Evolutionary conservation across 768 basidiomycete genomes (phyloP), one percentile per base, ranked within the genome.

Genomic region (Hericium alpestre): DNA sequence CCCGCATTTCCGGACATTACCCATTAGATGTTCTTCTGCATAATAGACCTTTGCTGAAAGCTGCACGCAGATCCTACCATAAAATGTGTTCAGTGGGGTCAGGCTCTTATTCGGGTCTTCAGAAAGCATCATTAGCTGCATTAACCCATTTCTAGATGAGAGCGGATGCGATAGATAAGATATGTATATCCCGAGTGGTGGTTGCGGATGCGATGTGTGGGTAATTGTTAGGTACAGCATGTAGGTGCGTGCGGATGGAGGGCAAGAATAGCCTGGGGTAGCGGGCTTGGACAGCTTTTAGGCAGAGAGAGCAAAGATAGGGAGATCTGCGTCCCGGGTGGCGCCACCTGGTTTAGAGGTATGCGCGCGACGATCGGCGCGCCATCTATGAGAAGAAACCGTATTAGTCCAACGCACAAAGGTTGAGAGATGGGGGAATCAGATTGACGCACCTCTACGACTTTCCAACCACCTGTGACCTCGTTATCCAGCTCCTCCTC

Each of bases 391-490:
- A 32, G 13, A 39, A 13, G 38, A 18, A 8, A 39, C 9, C 20
- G 1, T 39, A 37, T 38, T 38, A 38, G 32, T 15, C n/a, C 52
- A 16, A 38, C 9, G 12, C 37, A 23, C 15, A 20, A 18, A 25
- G 4, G 11, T 12, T 38, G n/a, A 50, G 23, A n/a, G 27, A 18
- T 18, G n/a, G 5, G 2, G 43, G 43, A n/a, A 15, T 11, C 23
- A 38, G 43, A 23, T 27, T 41, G 15, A 72, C 81, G 53, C 67
- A 93, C 93, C 84, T 98, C 95, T 25, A 97, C 79, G 54, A 98
- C 82, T 72, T 97, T 98, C 95, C 96, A 99, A 12, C 96, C 96
- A 46, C 91, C 93, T 0, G 96, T 99, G 48, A 96, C 76, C 69
- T 93, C 90, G 67, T 98, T 90, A 27, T 83, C 84, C 60, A 97